phyloP scores from a whole-genome alignment of 1,284 basidiomycete genomes.

The Trichosporon sp. region DNA sequence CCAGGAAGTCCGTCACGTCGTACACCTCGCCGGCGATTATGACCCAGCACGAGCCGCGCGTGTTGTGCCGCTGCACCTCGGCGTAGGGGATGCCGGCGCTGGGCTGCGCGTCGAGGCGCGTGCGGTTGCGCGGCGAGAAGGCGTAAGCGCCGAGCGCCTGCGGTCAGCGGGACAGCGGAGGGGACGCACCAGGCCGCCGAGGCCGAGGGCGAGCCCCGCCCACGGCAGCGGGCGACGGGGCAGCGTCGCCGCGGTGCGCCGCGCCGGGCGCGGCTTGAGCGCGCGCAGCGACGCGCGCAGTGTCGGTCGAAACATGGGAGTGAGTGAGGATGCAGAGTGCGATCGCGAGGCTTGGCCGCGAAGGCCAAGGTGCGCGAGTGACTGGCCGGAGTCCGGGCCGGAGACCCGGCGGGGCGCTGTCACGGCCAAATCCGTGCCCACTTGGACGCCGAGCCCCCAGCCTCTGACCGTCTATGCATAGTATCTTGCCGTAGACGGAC shows the following conservation, averaged over 20 bases:
- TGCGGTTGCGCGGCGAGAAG: background rate
- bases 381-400: background rate
- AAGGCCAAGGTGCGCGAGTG: background rate
- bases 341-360: background rate
- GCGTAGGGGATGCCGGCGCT: slow-evolving; percentile 36
- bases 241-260: background rate
- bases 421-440: background rate
- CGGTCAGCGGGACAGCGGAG: background rate
- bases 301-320: background rate
- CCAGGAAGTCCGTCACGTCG: slow-evolving; percentile 73
- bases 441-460: background rate
- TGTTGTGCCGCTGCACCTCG: slow-evolving; percentile 57
- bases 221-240: background rate
- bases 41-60: slow-evolving; percentile 67
- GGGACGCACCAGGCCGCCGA: background rate
- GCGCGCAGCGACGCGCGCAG: background rate
- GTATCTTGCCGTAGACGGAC: no score
- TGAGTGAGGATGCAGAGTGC: background rate
- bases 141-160: slow-evolving; percentile 9
- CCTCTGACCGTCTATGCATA: background rate
- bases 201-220: background rate
- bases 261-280: background rate
- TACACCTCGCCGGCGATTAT: slow-evolving; percentile 58
- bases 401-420: background rate
- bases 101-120: background rate